Evolutionary conservation across 352 stramenopile species (phyloP).

Genomic region (Elongisporangium prolatum): DNA sequence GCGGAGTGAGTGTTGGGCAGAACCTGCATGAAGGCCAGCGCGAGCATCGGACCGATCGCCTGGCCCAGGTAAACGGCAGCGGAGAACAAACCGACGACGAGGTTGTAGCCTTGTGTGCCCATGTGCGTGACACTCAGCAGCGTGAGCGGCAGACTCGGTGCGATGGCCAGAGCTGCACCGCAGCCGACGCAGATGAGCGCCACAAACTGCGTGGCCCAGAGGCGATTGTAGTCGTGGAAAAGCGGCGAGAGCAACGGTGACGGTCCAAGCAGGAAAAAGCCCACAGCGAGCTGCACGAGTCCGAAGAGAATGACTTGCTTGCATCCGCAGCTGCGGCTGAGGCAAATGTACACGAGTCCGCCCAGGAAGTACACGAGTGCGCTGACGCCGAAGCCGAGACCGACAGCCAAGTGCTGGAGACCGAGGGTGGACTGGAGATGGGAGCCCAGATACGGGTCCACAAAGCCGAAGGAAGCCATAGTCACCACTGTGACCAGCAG

Average conservation of each 20-base stretch:
- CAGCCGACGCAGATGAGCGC: constrained; percentile 53
- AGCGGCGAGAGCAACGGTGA: constrained; percentile 42
- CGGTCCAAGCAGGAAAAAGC: constrained; percentile 58
- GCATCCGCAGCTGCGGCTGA: constrained; percentile 53
- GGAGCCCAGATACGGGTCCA: constrained; percentile 58
- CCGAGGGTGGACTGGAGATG: constrained; percentile 58
- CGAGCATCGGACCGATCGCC: constrained; percentile 50
- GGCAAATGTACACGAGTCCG: constrained; percentile 46
- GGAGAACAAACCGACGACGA: constrained; percentile 66
- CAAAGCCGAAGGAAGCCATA: constrained; percentile 72
- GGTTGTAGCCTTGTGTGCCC: constrained; percentile 38
- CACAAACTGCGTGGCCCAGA: constrained; percentile 52
- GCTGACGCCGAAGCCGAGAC: constrained; percentile 57
- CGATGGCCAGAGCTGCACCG: constrained; percentile 50
- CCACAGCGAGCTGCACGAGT: constrained; percentile 33
- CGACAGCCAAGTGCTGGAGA: constrained; percentile 52
- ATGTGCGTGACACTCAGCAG: constrained; percentile 43
- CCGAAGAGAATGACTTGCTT: constrained; percentile 66
- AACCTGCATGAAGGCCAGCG: constrained; percentile 42
- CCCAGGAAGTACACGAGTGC: constrained; percentile 68
- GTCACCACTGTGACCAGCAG: constrained; percentile 44
- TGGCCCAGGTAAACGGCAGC: constrained; percentile 67
- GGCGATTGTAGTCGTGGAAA: constrained; percentile 26
- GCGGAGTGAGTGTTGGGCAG: constrained; percentile 30
- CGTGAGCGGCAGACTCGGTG: constrained; percentile 49